These are phyloP conservation scores for Metschnikowia cerradonensis DNA, from an alignment of 805 yeast genomes.

Conservation along the genomic window DNA sequence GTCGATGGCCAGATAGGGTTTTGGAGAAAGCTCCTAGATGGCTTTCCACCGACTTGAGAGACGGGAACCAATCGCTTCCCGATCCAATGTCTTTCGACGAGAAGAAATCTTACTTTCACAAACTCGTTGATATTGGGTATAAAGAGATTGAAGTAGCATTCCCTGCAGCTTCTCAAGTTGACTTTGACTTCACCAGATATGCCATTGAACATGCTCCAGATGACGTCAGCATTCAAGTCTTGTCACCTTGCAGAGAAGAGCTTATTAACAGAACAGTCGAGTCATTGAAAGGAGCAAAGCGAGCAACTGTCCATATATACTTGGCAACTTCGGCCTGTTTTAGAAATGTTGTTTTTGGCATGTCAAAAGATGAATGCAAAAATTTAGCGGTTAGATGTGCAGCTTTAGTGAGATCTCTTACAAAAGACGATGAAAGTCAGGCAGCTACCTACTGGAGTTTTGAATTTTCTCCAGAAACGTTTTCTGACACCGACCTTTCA, in stretches of 20 bases:
- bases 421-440: conserved; percentile 60
- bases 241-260: conserved; percentile 73
- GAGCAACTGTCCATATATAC: conserved; percentile 72
- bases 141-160: conserved; percentile 82
- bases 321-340: conserved; percentile 74
- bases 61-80: conserved; percentile 81
- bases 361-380: conserved; percentile 56
- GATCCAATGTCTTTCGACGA: conserved; percentile 85
- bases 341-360: conserved; percentile 65
- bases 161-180: conserved; percentile 76
- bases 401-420: conserved; percentile 56
- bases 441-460: conserved; percentile 62
- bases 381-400: conserved; percentile 62
- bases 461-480: conserved; percentile 80
- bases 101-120: conserved; percentile 64
- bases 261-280: conserved; percentile 70
- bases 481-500: conserved; percentile 64
- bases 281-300: conserved; percentile 67
- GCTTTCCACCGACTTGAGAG: conserved; percentile 80
- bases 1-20: conserved; percentile 66
- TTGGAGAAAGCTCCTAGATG: conserved; percentile 69
- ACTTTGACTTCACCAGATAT: conserved; percentile 74
- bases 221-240: conserved; percentile 73
- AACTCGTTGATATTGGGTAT: conserved; percentile 68
- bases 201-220: conserved; percentile 72